Evolutionary conservation across 306 rosid species (phyloP).

Genomic region (Elaeagnus macrophylla): DNA sequence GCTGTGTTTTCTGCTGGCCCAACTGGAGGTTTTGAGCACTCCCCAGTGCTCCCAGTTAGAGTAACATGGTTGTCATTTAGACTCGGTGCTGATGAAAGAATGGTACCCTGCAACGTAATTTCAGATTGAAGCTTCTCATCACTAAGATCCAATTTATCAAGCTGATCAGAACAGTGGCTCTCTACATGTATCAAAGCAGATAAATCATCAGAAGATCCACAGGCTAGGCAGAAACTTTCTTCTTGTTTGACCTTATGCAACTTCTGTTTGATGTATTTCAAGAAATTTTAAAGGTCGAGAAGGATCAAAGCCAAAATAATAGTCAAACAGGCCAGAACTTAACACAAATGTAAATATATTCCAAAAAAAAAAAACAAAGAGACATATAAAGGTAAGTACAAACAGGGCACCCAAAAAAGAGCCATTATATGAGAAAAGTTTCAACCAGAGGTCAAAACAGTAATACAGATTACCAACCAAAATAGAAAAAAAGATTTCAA

Average conservation of each 20-base stretch:
- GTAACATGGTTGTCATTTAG: conserved; percentile 34
- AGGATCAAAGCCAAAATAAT: conserved; percentile 28
- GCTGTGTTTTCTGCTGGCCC: conserved; percentile 50
- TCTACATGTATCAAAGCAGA: conserved; percentile 30
- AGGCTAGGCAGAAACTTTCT: conserved; percentile 42
- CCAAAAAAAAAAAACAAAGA: conserved; percentile 5
- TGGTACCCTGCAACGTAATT: conserved; percentile 38
- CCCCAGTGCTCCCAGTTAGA: conserved; percentile 43
- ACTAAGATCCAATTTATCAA: conserved; percentile 33
- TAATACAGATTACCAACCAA: too few relatives aligned
- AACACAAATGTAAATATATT: conserved; percentile 11
- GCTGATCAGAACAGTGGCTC: conserved; percentile 32
- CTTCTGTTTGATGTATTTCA: conserved; percentile 49
- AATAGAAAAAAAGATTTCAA: too few relatives aligned
- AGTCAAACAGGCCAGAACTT: conserved; percentile 13
- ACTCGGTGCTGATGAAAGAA: conserved; percentile 36
- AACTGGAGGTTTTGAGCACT: conserved; percentile 50
- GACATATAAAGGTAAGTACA: background rate
- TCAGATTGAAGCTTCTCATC: conserved; percentile 37
- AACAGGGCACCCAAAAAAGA: background rate
- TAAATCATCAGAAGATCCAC: conserved; percentile 43
- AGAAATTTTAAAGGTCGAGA: conserved; percentile 33
- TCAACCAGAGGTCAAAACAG: too few relatives aligned
- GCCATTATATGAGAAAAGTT: background rate
- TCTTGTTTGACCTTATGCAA: conserved; percentile 52